Conservation (phyloP, 805 yeast genomes). For the Candida palmyrensis region DNA sequence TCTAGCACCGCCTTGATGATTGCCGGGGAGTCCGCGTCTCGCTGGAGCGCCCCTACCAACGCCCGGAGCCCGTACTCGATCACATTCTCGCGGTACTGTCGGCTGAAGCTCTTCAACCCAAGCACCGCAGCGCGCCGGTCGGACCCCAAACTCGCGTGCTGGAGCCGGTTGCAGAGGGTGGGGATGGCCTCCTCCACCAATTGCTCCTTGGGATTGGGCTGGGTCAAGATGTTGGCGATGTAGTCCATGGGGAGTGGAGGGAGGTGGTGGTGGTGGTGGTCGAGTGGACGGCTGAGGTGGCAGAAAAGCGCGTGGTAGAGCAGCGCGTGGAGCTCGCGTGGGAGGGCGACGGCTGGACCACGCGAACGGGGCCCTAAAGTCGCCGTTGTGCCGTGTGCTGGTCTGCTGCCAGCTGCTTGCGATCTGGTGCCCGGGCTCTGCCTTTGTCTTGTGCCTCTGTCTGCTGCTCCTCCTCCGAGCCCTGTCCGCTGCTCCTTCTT, state of each 20-base stretch:
- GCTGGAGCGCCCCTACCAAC: conserved; percentile 56
- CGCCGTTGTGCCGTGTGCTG: too few species aligned
- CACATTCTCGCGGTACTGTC: conserved; percentile 86
- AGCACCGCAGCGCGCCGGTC: conserved; percentile 91
- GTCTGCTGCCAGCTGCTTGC: too few species aligned
- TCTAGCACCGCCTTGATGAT: conserved; percentile 78
- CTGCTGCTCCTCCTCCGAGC: too few species aligned
- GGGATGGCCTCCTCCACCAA: conserved; percentile 80
- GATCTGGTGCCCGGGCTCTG: too few species aligned
- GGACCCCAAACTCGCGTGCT: conserved; percentile 72
- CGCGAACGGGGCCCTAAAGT: too few species aligned
- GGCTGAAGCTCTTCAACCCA: conserved; percentile 80
- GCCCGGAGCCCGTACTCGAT: conserved; percentile 82
- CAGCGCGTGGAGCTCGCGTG: too few species aligned
- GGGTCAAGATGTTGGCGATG: conserved; percentile 30
- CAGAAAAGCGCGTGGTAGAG: too few species aligned
- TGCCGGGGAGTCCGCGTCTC: conserved; percentile 65
- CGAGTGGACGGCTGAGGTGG: too few species aligned
- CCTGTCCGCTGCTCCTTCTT: too few species aligned
- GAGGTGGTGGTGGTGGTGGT: too few species aligned
- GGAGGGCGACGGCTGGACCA: too few species aligned
- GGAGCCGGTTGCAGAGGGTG: conserved; percentile 80
- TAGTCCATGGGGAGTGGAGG: conserved; percentile 28
- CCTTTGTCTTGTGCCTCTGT: too few species aligned
- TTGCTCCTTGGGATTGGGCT: conserved; percentile 28